Base-by-base conservation (phyloP, 2,329 filamentous ascomycete species). In the Plenodomus tracheiphilus region DNA sequence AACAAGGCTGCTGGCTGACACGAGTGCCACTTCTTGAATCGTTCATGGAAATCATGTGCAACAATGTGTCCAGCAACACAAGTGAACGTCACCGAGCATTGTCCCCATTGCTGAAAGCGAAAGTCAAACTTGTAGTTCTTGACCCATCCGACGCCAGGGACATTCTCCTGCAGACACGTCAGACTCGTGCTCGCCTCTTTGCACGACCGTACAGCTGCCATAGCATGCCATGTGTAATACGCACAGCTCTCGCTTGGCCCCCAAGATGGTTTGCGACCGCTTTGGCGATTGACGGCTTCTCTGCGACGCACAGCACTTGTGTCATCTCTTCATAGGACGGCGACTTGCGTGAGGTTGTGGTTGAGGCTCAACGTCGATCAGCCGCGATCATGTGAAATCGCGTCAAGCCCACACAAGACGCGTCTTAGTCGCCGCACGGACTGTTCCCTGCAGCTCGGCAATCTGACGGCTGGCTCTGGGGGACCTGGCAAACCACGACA, bases 41-140 rank as follows among this genome's bases (percentile, higher is more conserved):
- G 82, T 8, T 78, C 70, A 16, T 83, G 82, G 63, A 99, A 97
- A 43, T 95, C 89, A 38, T 87, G 76, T n/a, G 79, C 80, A 25
- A 89, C 91, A 56, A 99, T 80, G 74, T 99, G 94, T 11, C 94
- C 94, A 10, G 88, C 79, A 19, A 99, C 94, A 54, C 88, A 91
- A 47, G 94, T 99, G 89, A 99, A 97, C 37, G 87, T 91, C 39
- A 97, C 93, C 11, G 84, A 79, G 70, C 89, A 96, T 53, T 79
- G 80, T 17, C 92, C 91, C 88, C 91, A 96, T 39, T 78, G 81
- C 5, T 86, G 86, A 70, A 99, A 99, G 69, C 90, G 85, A 74
- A 94, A 99, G 39, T 87, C 81, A 68, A 99, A 99, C 21, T 85
- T 81, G 75, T 97, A 97, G 65, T 99, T 99, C 71, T 97, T 97